These are phyloP conservation scores for Odontarrhena argentea DNA, from an alignment of 345 rosid genomes.

Conservation along the genomic window DNA sequence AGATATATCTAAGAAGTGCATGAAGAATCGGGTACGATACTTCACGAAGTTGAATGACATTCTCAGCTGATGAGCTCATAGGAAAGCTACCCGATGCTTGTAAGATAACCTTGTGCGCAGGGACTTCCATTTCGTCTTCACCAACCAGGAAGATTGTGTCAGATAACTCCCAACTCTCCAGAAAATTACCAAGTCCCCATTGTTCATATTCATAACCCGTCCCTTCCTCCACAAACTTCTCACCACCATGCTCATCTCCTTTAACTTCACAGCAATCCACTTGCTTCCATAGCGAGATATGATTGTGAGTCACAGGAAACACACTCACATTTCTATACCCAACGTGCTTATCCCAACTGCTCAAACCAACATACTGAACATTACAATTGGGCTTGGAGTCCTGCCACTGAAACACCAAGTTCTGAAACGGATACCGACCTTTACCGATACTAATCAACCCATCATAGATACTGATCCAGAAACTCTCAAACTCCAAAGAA, in stretches of 20 bases:
- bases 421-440: slow-evolving; percentile 97
- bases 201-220: slow-evolving; percentile 46
- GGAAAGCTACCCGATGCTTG: slow-evolving; percentile 76
- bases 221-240: slow-evolving; percentile 49
- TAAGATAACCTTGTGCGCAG: slow-evolving; percentile 88
- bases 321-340: slow-evolving; percentile 94
- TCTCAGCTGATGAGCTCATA: slow-evolving; percentile 48
- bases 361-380: slow-evolving; percentile 82
- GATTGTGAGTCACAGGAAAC: slow-evolving; percentile 77
- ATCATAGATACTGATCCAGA: slow-evolving; percentile 92
- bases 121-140: slow-evolving; percentile 62
- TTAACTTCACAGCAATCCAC: slow-evolving; percentile 59
- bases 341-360: slow-evolving; percentile 98
- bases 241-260: slow-evolving; percentile 53
- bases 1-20: slow-evolving; percentile 80
- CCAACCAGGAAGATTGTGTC: slow-evolving; percentile 76
- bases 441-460: slow-evolving; percentile 87
- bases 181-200: slow-evolving; percentile 84
- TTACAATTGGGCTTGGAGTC: slow-evolving; percentile 81
- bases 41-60: slow-evolving; percentile 54
- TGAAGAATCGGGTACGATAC: slow-evolving; percentile 63
- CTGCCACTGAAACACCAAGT: slow-evolving; percentile 85
- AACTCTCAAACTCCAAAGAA: slow-evolving; percentile 81
- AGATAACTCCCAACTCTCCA: slow-evolving; percentile 81
- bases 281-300: slow-evolving; percentile 82